Percentiles rank a stretch among this genome's conserved stretches.
phyloP scores from a whole-genome alignment of 768 basidiomycete genomes.

The Zangia roseola region DNA sequence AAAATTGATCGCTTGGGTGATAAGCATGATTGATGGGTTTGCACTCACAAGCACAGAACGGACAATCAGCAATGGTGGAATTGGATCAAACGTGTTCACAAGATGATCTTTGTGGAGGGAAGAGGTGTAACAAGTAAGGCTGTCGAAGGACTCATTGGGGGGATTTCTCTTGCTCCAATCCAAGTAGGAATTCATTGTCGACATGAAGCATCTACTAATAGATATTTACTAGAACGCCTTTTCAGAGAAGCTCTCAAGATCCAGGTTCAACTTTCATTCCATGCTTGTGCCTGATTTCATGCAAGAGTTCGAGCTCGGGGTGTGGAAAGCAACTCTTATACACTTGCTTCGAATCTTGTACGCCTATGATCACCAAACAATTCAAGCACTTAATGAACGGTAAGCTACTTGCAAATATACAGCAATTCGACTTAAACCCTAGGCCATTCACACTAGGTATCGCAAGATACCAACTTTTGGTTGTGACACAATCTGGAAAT shows the following conservation, averaged over 20 bases:
- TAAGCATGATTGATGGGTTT: too few species aligned
- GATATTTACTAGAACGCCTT: conserved; percentile 36
- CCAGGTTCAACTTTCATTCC: conserved; percentile 26
- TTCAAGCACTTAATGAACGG: conserved; percentile 29
- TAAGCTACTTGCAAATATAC: conserved; percentile 5
- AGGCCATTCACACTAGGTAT: conserved; percentile 11
- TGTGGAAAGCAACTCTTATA: conserved; percentile 24
- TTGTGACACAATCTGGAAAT: conserved; percentile 27
- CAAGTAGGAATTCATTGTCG: too few species aligned
- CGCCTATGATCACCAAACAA: not conserved
- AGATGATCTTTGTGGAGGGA: too few species aligned
- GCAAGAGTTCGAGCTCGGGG: conserved; percentile 35
- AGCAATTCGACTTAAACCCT: conserved; percentile 4
- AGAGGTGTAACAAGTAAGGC: too few species aligned
- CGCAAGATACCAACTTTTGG: conserved; percentile 33
- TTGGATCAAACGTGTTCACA: too few species aligned
- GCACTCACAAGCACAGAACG: too few species aligned
- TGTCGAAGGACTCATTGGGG: too few species aligned
- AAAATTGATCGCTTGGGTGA: too few species aligned
- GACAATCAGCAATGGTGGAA: too few species aligned
- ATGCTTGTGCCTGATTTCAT: conserved; percentile 30
- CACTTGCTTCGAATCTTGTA: conserved; percentile 26
- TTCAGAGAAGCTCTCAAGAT: conserved; percentile 13
- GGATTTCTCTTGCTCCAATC: too few species aligned
- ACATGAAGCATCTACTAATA: too few species aligned